Evolutionary conservation across 2,329 filamentous ascomycete species (phyloP), one percentile per base, ranked within the genome.

Genomic region (Aspergillus hortae): DNA sequence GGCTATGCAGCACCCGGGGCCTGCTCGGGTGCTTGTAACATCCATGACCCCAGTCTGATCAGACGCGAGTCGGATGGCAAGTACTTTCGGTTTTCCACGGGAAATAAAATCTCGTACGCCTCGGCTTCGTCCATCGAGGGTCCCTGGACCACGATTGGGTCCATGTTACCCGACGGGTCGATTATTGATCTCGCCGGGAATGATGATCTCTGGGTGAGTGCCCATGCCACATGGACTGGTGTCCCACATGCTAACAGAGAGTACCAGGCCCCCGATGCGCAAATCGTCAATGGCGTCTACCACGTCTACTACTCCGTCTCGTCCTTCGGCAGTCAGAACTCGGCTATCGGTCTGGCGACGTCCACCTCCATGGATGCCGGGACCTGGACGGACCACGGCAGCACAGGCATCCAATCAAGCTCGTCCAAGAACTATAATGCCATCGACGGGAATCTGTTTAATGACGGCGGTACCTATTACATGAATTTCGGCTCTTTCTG

Each of bases 401-500:
- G 57, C 2, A 65, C 61, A 1, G 68, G 68, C 7, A 51, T 73
- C 38, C 67, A 15, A 74, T 80, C 46, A 53, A 66, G 17, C 46
- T 67, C 12, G 58, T 53, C 67, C 19, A 77, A 74, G 52, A 49
- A 67, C 4, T 85, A 83, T 69, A 85, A 85, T 59, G 79, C 80
- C 41, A 85, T 90, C 60, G 87, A 85, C 60, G 68, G 74, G 2
- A 82, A 80, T 56, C 64, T 85, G 2, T 67, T 83, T 54, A 61
- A 72, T 10, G 73, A 67, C 2, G 70, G 69, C 33, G 59, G 57
- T 7, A 66, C 53, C 2, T 79, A 78, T 58, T 76, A 77, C 52
- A 69, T 85, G 64, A 82, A 76, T 54, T 89, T 88, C 56, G 86
- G 86, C 21, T 86, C 82, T 11, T 89, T 87, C 76, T 90, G 85